These are phyloP conservation scores for Powellomyces hirtus DNA, from an alignment of 192 early-diverging fungal species.

Conservation along the genomic window DNA sequence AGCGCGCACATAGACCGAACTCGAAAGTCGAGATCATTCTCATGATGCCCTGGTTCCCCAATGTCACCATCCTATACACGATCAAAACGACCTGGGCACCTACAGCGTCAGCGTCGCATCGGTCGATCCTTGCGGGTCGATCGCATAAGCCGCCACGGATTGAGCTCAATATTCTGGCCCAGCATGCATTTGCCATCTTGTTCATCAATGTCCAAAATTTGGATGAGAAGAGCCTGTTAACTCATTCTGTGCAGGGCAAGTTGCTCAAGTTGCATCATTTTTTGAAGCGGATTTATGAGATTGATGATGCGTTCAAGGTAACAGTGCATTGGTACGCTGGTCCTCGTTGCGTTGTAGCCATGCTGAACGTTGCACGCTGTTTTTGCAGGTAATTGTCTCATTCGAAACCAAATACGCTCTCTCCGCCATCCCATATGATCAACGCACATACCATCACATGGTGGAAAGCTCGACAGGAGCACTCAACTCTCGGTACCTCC, in stretches of 20 bases:
- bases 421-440: slow-evolving; percentile 33
- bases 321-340: background rate
- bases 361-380: no score
- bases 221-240: slow-evolving; percentile 25
- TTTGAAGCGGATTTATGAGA: slow-evolving; percentile 38
- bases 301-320: slow-evolving; percentile 42
- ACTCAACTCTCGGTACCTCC: background rate
- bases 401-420: slow-evolving; percentile 38
- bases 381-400: slow-evolving; percentile 23
- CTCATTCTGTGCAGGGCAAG: slow-evolving; percentile 21
- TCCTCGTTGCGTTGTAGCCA: background rate
- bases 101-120: background rate
- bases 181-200: slow-evolving; percentile 47
- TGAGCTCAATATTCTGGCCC: slow-evolving; percentile 50
- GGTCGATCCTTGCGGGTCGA: background rate
- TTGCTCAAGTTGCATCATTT: slow-evolving; percentile 41
- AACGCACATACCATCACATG: slow-evolving; percentile 14
- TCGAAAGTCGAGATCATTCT: slow-evolving; percentile 47
- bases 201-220: slow-evolving; percentile 47
- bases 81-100: slow-evolving; percentile 41
- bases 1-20: background rate
- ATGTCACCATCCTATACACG: slow-evolving; percentile 53
- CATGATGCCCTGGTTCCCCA: slow-evolving; percentile 40
- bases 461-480: background rate
- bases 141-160: slow-evolving; percentile 35